Base-by-base conservation (phyloP, 768 basidiomycete genomes). In the Amanita fuliginea region DNA sequence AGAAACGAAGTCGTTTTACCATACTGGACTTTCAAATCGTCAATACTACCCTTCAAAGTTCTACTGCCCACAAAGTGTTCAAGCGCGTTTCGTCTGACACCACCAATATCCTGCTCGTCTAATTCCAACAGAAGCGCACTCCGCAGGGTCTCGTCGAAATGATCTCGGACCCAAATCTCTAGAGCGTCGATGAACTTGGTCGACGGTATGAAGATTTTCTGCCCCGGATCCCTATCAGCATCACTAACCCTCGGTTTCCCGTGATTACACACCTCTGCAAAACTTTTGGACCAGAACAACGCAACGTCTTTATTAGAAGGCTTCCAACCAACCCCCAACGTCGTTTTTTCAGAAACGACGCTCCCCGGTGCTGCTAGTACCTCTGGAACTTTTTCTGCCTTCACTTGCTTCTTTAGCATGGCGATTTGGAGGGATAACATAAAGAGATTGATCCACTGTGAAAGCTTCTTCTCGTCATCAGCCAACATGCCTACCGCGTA, bases 391-490 rank as follows among this genome's bases (percentile, higher is more conserved):
- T 19, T 22, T 16, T 26, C 19, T 9, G 30, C 26, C 10, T 14
- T 24, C 3, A 21, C 19, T 21, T 46, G 28, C 13, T 46, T 32
- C 28, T 8, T 46, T 6, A 46, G 28, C 19, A 21, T 24, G 19
- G 22, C 35, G 21, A 37, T 47, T 34, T 37, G 46, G 10, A 37
- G 34, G 11, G 53, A 54, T 11, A 55, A 47, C 11, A 60, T 41
- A 13, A 64, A 45, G 14, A 64, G 39, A 4, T 57, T 52, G 3
- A 64, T 51, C 41, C 60, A 59, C 44, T 59, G 56, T 18, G 53
- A 54, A 19, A 63, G 46, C 40, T 52, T 50, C 18, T 52, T 48
- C 44, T 58, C 56, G 32, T 64, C 62, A 11, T 59, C 57, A 18
- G 54, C 55, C 32, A 65, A 42, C 19, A 54, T 46, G 18, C 56